Evolutionary conservation across 2,329 filamentous ascomycete genomes (phyloP), one percentile per base, ranked within the genome.

Genomic region (Trichoderma sp.): DNA sequence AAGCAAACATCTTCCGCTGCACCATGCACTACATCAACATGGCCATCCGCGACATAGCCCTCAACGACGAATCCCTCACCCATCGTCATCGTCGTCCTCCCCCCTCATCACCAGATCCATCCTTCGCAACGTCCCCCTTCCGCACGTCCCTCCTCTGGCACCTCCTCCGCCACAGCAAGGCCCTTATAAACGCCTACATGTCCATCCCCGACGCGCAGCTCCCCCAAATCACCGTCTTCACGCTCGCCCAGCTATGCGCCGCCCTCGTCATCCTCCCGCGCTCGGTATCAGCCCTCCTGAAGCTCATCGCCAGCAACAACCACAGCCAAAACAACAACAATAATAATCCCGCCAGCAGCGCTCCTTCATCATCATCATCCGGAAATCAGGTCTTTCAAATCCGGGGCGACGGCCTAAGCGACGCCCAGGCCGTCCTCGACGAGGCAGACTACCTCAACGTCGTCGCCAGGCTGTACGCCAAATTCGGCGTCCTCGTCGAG

Each of bases 11-110:
- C 7, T 43, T 56, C 21, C 34, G 15, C 12, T 65, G 61, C 54
- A 57, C 43, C 26, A 64, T 60, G 45, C 45, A 65, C 45, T 66
- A 65, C 54, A 52, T 64, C 34, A 43, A 66, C 17, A 64, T 66
- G 15, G 51, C 30, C 26, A 64, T 66, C 54, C 52, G 62, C 17
- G 48, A 60, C 17, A 28, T 48, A 4, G 54, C 54, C 55, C 54
- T 66, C 24, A 24, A 34, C 24, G 54, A 64, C 54, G 52, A 55
- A 14, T 26, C 26, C 4, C n/a, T 24, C n/a, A 50, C 26, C 39
- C 26, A 17, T 41, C 26, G 21, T 19, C 15, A 3, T 19, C 17
- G 14, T 39, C 47, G 10, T 5, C 28, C 44, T 7, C 10, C 3
- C 2, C 14, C 41, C 10, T 24, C 51, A 5, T 17, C 28, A 3